These are phyloP conservation scores for Glaciozyma antarctica DNA, from an alignment of 768 basidiomycete genomes.

Conservation along the genomic window DNA sequence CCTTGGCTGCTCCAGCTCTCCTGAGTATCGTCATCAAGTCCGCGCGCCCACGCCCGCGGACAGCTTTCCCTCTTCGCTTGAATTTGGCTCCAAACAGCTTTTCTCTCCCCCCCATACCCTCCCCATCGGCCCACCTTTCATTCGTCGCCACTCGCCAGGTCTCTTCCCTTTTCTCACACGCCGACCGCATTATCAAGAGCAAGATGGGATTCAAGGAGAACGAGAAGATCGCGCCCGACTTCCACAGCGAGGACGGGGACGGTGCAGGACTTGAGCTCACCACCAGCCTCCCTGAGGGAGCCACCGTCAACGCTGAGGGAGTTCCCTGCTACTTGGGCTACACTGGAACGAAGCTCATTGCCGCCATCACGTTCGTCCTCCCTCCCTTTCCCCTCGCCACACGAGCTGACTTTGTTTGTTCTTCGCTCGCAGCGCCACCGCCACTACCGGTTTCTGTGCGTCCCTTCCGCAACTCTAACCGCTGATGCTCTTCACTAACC, in stretches of 20 bases:
- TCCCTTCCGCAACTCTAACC: background rate
- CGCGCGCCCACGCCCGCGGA: no score
- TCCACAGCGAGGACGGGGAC: background rate
- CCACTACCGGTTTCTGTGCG: background rate
- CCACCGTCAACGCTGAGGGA: slow-evolving; percentile 15
- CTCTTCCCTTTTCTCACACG: no score
- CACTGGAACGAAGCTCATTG: slow-evolving; percentile 11
- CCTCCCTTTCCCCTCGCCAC: slow-evolving; percentile 1
- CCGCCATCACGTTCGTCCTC: slow-evolving; percentile 13
- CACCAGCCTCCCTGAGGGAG: slow-evolving; percentile 14
- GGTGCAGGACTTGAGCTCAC: slow-evolving; percentile 6
- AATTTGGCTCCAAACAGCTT: no score
- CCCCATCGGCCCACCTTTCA: no score
- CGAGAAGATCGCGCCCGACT: no score
- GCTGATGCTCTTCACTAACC: background rate
- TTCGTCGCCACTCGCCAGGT: no score
- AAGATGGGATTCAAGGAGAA: no score
- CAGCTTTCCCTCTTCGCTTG: no score
- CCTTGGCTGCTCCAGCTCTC: no score
- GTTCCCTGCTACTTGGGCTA: slow-evolving; percentile 15
- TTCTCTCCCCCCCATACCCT: no score
- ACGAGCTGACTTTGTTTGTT: background rate
- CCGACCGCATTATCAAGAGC: no score
- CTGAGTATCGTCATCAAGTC: no score
- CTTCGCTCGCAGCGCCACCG: background rate